Conservation (phyloP, 495 filamentous ascomycete species). For the Tuber brumale region DNA sequence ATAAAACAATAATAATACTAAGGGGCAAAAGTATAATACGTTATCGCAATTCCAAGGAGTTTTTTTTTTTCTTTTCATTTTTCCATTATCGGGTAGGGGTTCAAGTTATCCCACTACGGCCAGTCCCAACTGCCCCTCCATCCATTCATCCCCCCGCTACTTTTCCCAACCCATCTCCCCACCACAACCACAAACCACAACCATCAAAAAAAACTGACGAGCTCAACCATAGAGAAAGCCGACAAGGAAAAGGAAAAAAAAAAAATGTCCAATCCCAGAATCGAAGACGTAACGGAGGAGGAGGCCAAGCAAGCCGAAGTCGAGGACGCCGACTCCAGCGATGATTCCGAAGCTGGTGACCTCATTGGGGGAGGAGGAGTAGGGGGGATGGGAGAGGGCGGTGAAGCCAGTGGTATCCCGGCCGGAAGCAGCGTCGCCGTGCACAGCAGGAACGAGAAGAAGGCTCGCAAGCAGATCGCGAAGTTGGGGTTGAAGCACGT, state of each 20-base stretch:
- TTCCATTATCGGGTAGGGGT: neutral
- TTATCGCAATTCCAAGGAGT: neutral
- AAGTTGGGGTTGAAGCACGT: conserved; percentile 97
- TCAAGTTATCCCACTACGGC: no score
- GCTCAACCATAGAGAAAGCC: neutral
- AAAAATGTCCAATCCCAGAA: conserved; percentile 93
- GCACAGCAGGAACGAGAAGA: conserved; percentile 99
- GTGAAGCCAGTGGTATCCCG: conserved; percentile 61
- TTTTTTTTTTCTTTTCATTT: neutral
- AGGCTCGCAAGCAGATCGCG: conserved; percentile 94
- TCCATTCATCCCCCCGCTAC: neutral
- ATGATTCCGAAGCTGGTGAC: conserved; percentile 60
- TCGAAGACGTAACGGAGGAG: conserved; percentile 96
- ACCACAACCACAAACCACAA: neutral
- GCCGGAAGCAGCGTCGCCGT: conserved; percentile 79
- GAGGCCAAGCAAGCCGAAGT: conserved; percentile 67
- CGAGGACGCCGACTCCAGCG: conserved; percentile 70
- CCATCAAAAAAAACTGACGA: neutral
- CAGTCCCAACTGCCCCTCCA: neutral
- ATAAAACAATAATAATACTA: neutral
- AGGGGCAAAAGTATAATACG: neutral
- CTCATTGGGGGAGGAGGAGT: conserved; percentile 11
- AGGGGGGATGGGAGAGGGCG: conserved; percentile 48
- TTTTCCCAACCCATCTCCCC: neutral
- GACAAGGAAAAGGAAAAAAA: neutral